These are phyloP conservation scores for Lentinula aciculospora DNA, from an alignment of 768 basidiomycete genomes.

Conservation along the genomic window DNA sequence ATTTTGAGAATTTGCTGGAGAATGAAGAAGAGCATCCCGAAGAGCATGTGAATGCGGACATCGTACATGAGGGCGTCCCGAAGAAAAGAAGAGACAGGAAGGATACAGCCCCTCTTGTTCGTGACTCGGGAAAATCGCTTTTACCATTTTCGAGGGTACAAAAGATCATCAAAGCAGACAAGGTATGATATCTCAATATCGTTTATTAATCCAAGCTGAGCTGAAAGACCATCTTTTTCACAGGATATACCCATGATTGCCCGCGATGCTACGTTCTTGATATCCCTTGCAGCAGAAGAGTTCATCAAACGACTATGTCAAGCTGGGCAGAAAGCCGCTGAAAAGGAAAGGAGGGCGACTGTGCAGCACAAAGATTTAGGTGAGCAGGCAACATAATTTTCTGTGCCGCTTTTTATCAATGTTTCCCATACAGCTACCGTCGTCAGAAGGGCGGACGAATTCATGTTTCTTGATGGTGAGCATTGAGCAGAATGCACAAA, in stretches of 20 bases:
- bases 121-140: slow-evolving; percentile 1
- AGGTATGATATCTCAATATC: slow-evolving; percentile 31
- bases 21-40: neutral
- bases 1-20: neutral
- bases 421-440: slow-evolving; percentile 41
- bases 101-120: neutral
- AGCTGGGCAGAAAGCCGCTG: slow-evolving; percentile 66
- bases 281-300: slow-evolving; percentile 83
- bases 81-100: slow-evolving; percentile 6
- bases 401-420: neutral
- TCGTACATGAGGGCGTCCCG: neutral
- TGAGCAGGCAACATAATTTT: slow-evolving; percentile 22
- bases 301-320: slow-evolving; percentile 75
- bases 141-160: slow-evolving; percentile 7
- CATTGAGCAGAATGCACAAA: neutral
- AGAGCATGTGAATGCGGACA: neutral
- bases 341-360: slow-evolving; percentile 65
- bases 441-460: slow-evolving; percentile 66
- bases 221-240: neutral
- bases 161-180: slow-evolving; percentile 67
- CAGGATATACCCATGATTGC: slow-evolving; percentile 75
- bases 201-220: neutral
- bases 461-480: slow-evolving; percentile 72
- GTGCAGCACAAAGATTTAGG: slow-evolving; percentile 80
- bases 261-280: slow-evolving; percentile 72